These are phyloP conservation scores for Chiua virens DNA, from an alignment of 768 basidiomycete genomes.

Conservation along the genomic window DNA sequence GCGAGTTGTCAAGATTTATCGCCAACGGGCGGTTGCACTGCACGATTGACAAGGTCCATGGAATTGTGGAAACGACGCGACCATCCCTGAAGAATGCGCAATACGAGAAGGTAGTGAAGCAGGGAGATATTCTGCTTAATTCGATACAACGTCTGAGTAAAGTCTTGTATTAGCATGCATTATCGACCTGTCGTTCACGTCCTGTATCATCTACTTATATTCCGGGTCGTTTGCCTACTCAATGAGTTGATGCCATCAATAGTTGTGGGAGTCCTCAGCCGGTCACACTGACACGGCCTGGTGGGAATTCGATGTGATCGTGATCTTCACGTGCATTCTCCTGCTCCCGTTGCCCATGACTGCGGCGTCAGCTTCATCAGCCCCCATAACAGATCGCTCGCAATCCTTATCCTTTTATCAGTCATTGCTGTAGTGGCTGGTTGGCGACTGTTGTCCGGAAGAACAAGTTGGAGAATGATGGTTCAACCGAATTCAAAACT, in stretches of 20 bases:
- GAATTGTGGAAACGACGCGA: constrained; percentile 89
- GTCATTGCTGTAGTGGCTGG: constrained; percentile 2
- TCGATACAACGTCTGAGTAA: constrained; percentile 86
- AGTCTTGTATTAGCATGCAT: constrained; percentile 58
- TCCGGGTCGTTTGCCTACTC: too few relatives aligned
- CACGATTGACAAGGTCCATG: constrained; percentile 93
- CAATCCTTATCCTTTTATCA: constrained; percentile 7
- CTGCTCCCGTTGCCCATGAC: too few relatives aligned
- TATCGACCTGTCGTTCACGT: neutral
- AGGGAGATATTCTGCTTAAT: constrained; percentile 87
- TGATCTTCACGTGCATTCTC: too few relatives aligned
- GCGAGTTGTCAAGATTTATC: constrained; percentile 92
- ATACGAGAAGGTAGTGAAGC: constrained; percentile 90
- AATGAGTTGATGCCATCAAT: too few relatives aligned
- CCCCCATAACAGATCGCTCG: constrained; percentile 3
- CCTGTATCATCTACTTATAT: too few relatives aligned
- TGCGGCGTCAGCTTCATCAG: neutral
- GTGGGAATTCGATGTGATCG: too few relatives aligned
- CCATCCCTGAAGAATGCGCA: constrained; percentile 76
- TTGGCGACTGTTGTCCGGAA: constrained; percentile 5
- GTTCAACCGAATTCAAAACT: neutral
- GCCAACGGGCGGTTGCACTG: constrained; percentile 81
- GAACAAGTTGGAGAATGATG: neutral
- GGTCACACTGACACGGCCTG: too few relatives aligned
- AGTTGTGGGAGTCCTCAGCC: too few relatives aligned